phyloP scores from a whole-genome alignment of 441 rosid genomes.

The Populus trichocarpa region DNA sequence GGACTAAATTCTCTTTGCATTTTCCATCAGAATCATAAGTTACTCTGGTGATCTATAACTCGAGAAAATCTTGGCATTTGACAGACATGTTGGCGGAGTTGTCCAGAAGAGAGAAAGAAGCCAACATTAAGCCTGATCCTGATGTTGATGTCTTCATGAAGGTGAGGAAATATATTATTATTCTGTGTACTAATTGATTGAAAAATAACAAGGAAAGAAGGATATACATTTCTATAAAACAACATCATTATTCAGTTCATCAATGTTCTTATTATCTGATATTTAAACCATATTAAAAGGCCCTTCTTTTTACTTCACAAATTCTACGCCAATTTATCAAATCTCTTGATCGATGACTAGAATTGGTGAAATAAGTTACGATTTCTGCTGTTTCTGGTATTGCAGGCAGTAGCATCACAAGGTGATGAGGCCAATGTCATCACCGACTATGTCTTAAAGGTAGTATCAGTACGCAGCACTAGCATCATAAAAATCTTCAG shows the following conservation, averaged over 20 bases:
- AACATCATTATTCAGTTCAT: background rate
- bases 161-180: slow-evolving; percentile 7
- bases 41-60: background rate
- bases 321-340: background rate
- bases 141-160: slow-evolving; percentile 35
- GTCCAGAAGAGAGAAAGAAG: slow-evolving; percentile 29
- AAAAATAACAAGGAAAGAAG: background rate
- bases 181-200: background rate
- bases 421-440: slow-evolving; percentile 62
- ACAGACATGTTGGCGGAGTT: slow-evolving; percentile 29
- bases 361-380: background rate
- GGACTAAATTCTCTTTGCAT: background rate
- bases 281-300: background rate
- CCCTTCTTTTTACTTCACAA: background rate
- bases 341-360: background rate
- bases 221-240: background rate
- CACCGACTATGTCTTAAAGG: slow-evolving; percentile 67
- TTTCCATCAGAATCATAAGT: background rate
- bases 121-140: slow-evolving; percentile 30
- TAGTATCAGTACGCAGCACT: background rate
- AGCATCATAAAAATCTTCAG: background rate
- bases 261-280: background rate
- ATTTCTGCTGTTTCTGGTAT: background rate
- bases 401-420: slow-evolving; percentile 53
- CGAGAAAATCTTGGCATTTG: background rate